These are phyloP conservation scores for Teunomyces tritomae DNA, from an alignment of 805 yeast species.

Conservation along the genomic window DNA sequence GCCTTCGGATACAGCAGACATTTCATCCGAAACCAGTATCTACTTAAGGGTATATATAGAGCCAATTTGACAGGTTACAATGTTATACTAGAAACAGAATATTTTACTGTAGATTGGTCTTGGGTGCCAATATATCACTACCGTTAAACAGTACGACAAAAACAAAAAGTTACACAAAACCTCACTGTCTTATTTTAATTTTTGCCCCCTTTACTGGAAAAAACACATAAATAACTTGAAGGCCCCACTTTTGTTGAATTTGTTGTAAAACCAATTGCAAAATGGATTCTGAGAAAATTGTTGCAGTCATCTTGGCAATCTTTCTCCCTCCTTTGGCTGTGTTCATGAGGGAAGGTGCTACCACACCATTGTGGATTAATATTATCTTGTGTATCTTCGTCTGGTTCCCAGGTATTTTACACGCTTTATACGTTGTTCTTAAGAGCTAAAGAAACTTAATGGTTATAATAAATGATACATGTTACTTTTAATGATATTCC, in stretches of 20 bases:
- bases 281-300: conserved; percentile 42
- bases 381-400: conserved; percentile 56
- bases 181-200: not conserved
- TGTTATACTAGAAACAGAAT: too few relatives aligned
- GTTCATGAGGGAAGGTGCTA: conserved; percentile 64
- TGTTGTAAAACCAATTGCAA: not conserved
- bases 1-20: not conserved
- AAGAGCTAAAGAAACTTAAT: conserved; percentile 16
- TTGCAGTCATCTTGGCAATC: conserved; percentile 46
- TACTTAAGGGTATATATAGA: not conserved
- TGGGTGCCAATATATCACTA: not conserved
- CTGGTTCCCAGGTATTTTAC: conserved; percentile 80
- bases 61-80: not conserved
- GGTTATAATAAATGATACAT: not conserved
- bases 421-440: conserved; percentile 65
- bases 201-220: not conserved
- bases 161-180: not conserved
- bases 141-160: not conserved
- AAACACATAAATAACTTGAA: conserved; percentile 1
- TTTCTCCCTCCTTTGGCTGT: conserved; percentile 78
- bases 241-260: not conserved
- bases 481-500: not conserved
- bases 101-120: not conserved
- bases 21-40: not conserved
- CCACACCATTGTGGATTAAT: conserved; percentile 64